These are phyloP conservation scores for Populus hybrid DNA, from an alignment of 441 rosid genomes.

Conservation along the genomic window DNA sequence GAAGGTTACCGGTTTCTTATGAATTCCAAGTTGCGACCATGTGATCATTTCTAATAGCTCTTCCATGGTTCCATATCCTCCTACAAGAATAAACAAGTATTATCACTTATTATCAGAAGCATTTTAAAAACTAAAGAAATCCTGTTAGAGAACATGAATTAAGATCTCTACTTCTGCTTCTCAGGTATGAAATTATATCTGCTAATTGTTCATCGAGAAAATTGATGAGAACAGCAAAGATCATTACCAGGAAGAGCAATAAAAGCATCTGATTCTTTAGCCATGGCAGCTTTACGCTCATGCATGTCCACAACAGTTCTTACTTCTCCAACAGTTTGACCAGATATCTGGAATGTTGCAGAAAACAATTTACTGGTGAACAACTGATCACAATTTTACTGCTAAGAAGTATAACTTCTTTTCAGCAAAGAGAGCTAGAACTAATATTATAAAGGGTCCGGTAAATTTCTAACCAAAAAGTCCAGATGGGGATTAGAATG, in stretches of 20 bases:
- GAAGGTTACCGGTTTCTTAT: conserved; percentile 71
- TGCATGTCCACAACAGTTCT: conserved; percentile 88
- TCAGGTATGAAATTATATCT: neutral
- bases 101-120: conserved; percentile 5
- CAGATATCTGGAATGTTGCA: conserved; percentile 64
- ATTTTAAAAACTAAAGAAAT: conserved; percentile 3
- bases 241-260: conserved; percentile 89
- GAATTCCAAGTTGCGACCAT: conserved; percentile 98
- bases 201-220: neutral
- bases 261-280: conserved; percentile 87
- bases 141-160: neutral
- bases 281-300: conserved; percentile 95
- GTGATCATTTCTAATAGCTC: conserved; percentile 95
- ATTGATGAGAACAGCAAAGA: neutral
- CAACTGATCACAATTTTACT: conserved; percentile 2
- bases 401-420: neutral
- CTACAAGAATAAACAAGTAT: conserved; percentile 33
- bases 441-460: neutral
- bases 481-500: neutral
- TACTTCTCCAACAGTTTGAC: conserved; percentile 83
- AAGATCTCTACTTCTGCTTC: conserved; percentile 4
- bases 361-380: conserved; percentile 1
- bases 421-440: neutral
- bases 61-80: conserved; percentile 99
- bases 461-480: neutral